phyloP scores from a whole-genome alignment of 129 eudicot genomes.

The Arctium lappa region DNA sequence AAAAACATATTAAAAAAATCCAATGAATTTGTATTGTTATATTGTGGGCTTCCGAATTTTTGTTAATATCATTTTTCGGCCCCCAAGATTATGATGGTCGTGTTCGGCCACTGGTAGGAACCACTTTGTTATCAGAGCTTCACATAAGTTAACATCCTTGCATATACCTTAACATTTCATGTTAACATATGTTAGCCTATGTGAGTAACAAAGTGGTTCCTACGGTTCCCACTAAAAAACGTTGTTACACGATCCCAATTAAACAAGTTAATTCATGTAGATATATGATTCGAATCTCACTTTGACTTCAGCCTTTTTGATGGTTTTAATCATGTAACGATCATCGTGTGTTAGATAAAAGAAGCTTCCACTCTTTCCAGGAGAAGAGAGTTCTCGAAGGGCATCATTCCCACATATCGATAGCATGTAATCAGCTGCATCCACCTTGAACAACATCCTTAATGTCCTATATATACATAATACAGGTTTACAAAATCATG shows the following conservation, averaged over 20 bases:
- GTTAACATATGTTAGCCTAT: too few species aligned
- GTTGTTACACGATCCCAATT: neutral
- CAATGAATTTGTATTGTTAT: too few species aligned
- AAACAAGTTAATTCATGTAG: neutral
- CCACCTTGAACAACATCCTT: conserved; percentile 93
- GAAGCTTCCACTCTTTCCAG: conserved; percentile 98
- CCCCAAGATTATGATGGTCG: too few species aligned
- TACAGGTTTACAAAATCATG: conserved; percentile 2
- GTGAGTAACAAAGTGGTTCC: too few species aligned
- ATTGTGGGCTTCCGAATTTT: too few species aligned
- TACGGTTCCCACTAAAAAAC: too few species aligned
- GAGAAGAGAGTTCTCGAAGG: conserved; percentile 91
- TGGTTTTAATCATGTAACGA: conserved; percentile 98
- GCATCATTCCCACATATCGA: conserved; percentile 92
- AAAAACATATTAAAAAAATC: too few species aligned
- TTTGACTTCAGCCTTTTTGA: conserved; percentile 90
- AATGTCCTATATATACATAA: conserved; percentile 49
- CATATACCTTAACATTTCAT: too few species aligned
- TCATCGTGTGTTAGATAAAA: conserved; percentile 90
- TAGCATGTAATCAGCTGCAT: conserved; percentile 98
- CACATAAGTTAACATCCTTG: too few species aligned
- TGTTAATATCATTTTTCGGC: too few species aligned
- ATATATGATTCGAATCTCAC: conserved; percentile 47
- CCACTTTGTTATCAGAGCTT: too few species aligned
- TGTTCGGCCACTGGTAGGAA: too few species aligned